Evolutionary conservation across 2,329 filamentous ascomycete genomes (phyloP), one percentile per base, ranked within the genome.

Genomic region (Microascus cirrosus): DNA sequence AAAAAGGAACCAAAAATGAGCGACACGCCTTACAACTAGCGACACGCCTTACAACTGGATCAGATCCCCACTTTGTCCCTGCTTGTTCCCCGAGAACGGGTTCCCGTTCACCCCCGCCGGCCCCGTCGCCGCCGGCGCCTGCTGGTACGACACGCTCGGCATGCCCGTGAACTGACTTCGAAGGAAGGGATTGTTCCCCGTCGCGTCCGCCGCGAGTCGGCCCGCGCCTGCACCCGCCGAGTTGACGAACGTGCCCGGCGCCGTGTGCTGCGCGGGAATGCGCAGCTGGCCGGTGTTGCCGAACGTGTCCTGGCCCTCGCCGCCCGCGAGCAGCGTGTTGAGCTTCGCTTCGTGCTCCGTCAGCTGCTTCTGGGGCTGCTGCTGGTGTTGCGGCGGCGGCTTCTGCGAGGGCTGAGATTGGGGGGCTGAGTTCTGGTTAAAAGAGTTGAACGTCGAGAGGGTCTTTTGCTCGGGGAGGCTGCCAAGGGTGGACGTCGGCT

Each of bases 281-380:
- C 94, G 91, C 53, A 96, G 79, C 62, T 97, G 90, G 63, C 94
- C 94, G n/a, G 90, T 90, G 70, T 99, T 99, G 63, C 94, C 94
- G 69, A 95, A 99, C 0, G 94, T 99, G 69, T 99, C 94, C 77
- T 95, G 89, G 25, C 94, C 94, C 59, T 99, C 94, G 62, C 94
- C 92, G 25, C 81, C 84, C 2, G 91, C 82, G 52, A 99, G 83
- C 36, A 99, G 83, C 1, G 88, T 82, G 69, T 97, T 97, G 63
- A 99, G 86, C 67, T 83, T 87, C 24, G 87, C 84, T 68, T 85
- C 81, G 70, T 85, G 84, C 68, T 83, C 81, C 65, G 72, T 83
- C 63, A 84, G 66, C 61, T 81, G 77, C 65, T 75, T 82, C 65
- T 80, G 80, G 72, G 74, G 28, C 64, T 75, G 69, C 24, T 13